Conservation (phyloP, 2,329 filamentous ascomycete genomes). For the Neonectria faginata region DNA sequence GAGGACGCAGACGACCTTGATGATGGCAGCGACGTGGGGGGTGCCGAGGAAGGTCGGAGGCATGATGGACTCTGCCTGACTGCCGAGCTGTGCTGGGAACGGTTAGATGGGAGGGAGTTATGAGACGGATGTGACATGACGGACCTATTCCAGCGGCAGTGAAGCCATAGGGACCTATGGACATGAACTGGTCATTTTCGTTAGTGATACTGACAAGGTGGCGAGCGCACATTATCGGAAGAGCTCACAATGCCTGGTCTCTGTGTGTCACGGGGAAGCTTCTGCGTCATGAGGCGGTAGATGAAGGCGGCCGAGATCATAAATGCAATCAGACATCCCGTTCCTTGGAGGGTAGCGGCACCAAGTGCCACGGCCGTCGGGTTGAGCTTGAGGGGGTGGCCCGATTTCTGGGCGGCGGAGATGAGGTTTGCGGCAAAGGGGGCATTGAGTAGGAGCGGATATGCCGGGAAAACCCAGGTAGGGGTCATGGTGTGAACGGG, state of each 20-base stretch:
- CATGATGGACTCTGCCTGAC: conserved; percentile 56
- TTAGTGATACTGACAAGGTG: too few species aligned
- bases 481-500: conserved; percentile 88
- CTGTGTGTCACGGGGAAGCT: conserved; percentile 79
- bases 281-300: conserved; percentile 89
- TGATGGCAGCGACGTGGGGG: conserved; percentile 56
- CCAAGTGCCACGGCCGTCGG: conserved; percentile 60
- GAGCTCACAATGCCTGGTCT: conserved; percentile 75
- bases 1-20: conserved; percentile 67
- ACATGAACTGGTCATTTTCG: conserved; percentile 71
- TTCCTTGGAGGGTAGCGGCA: conserved; percentile 64
- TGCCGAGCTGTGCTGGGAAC: conserved; percentile 57
- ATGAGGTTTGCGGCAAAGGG: conserved; percentile 75
- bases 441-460: conserved; percentile 81
- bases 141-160: conserved; percentile 59
- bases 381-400: conserved; percentile 48
- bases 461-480: conserved; percentile 88
- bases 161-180: conserved; percentile 78
- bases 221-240: too few species aligned
- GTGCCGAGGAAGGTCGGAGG: conserved; percentile 57
- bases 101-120: conserved; percentile 21
- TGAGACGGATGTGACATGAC: background rate
- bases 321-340: conserved; percentile 69
- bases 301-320: conserved; percentile 89
- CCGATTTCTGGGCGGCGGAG: conserved; percentile 50